Percentiles rank a stretch among this genome's conserved stretches.
Conservation (phyloP, 2,329 filamentous ascomycete genomes). For the Penicillium oxalicum region DNA sequence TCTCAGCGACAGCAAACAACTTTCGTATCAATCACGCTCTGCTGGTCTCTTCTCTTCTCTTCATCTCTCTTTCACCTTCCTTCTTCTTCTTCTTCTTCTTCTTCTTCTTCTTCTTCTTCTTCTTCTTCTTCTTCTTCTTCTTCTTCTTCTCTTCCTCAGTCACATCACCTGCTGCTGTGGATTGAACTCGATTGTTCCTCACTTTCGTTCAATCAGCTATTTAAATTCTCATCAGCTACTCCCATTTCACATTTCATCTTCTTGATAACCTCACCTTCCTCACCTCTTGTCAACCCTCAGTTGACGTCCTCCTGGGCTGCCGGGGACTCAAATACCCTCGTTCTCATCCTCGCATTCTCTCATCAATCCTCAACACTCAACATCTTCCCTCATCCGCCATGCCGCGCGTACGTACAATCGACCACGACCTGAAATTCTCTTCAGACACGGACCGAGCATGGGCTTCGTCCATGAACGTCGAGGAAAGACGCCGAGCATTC, state of each 20-base stretch:
- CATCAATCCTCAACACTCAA: background rate
- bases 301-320: no score
- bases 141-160: background rate
- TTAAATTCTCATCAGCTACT: no score
- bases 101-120: background rate
- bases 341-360: no score
- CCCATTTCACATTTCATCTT: no score
- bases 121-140: background rate
- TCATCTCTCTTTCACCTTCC: background rate
- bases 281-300: no score
- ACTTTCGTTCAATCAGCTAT: background rate
- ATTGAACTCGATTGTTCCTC: background rate
- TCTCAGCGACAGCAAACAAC: no score
- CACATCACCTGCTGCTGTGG: background rate
- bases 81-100: background rate
- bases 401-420: background rate
- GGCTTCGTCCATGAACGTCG: slow-evolving; percentile 50
- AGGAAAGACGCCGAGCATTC: slow-evolving; percentile 71
- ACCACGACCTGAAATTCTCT: background rate
- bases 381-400: background rate
- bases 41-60: background rate
- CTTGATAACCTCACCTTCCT: no score
- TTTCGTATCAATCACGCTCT: background rate
- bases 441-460: slow-evolving; percentile 1
- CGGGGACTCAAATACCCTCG: no score